phyloP scores from a whole-genome alignment of 1,284 basidiomycete genomes.

The Pyrrhoderma noxium region DNA sequence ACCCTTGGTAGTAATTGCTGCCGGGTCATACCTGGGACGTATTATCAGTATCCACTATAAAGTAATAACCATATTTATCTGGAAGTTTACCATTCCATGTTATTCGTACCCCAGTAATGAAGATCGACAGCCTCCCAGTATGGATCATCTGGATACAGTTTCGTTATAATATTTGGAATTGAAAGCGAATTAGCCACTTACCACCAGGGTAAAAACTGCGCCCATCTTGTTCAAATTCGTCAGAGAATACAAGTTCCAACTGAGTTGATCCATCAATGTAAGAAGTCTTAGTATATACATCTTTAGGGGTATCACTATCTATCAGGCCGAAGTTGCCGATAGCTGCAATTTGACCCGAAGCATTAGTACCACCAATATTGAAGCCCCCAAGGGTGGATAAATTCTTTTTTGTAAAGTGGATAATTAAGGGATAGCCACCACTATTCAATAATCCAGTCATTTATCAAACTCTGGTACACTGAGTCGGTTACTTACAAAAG shows the following conservation, averaged over 20 bases:
- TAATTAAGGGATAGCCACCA: constrained; percentile 77
- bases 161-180: constrained; percentile 37
- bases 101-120: constrained; percentile 39
- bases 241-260: constrained; percentile 74
- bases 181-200: constrained; percentile 24
- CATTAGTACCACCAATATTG: constrained; percentile 78
- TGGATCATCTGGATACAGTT: constrained; percentile 42
- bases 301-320: constrained; percentile 67
- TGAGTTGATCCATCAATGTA: constrained; percentile 37
- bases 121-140: constrained; percentile 68
- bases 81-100: constrained; percentile 53
- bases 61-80: constrained; percentile 1
- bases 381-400: constrained; percentile 57
- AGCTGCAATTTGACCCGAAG: constrained; percentile 62
- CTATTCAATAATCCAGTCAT: constrained; percentile 28
- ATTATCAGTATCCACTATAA: neutral
- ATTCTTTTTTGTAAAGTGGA: constrained; percentile 48
- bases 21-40: constrained; percentile 69
- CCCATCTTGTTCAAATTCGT: constrained; percentile 81
- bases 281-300: constrained; percentile 52
- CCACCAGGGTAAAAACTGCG: constrained; percentile 68
- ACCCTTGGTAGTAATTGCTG: constrained; percentile 67
- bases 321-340: constrained; percentile 70
- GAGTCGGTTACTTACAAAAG: constrained; percentile 54
- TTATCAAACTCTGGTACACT: neutral